Conservation (phyloP, 2,329 filamentous ascomycete genomes). For the Exophiala phaeomuriformis region DNA sequence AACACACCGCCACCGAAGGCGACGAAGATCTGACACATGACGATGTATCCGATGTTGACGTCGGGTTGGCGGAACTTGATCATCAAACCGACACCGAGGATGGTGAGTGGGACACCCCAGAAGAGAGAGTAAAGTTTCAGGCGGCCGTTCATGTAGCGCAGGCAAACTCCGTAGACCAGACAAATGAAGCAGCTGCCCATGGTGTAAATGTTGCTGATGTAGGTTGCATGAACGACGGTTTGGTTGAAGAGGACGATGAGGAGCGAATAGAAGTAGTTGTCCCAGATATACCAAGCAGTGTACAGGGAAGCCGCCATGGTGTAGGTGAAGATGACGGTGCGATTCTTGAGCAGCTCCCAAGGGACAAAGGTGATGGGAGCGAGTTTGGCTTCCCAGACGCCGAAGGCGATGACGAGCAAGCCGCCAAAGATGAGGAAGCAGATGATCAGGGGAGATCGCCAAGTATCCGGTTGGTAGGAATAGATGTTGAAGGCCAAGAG, state of each 20-base stretch:
- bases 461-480: conserved; percentile 33
- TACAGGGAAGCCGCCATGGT: conserved; percentile 23
- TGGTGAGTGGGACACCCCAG: conserved; percentile 44
- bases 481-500: conserved; percentile 58
- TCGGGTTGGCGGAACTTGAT: conserved; percentile 47
- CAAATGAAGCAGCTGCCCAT: conserved; percentile 47
- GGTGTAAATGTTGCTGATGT: conserved; percentile 44
- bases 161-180: conserved; percentile 45
- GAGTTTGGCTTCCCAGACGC: conserved; percentile 47
- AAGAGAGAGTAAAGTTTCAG: conserved; percentile 46
- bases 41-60: conserved; percentile 43
- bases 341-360: conserved; percentile 38
- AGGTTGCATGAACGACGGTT: conserved; percentile 29
- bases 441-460: conserved; percentile 43
- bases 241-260: conserved; percentile 21
- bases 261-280: conserved; percentile 28
- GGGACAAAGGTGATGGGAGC: conserved; percentile 50
- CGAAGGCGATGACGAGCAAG: conserved; percentile 48
- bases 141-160: conserved; percentile 39
- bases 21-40: conserved; percentile 49
- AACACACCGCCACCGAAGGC: conserved; percentile 45
- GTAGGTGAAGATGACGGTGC: conserved; percentile 22
- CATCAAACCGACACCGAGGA: conserved; percentile 47
- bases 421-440: conserved; percentile 48
- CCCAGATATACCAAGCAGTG: conserved; percentile 30